Evolutionary conservation across 179 eudicot species (phyloP).

Genomic region (Spergularia azorica): DNA sequence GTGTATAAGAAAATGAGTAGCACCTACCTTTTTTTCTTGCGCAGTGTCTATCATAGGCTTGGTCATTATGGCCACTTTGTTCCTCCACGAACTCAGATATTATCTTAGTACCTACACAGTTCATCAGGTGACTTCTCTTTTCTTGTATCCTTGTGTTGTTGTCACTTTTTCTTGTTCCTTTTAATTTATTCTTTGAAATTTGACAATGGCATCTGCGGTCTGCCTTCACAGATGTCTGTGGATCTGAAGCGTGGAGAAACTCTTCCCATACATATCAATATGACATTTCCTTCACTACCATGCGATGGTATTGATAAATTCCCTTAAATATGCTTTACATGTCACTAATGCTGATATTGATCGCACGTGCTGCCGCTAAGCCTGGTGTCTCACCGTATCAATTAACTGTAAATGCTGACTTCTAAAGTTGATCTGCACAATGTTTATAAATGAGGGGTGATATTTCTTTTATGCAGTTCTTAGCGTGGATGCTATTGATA

Average conservation of each 20-base stretch:
- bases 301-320: slow-evolving; percentile 74
- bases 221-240: slow-evolving; percentile 76
- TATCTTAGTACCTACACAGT: slow-evolving; percentile 84
- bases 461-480: slow-evolving; percentile 56
- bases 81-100: slow-evolving; percentile 85
- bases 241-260: slow-evolving; percentile 98
- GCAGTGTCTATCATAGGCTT: slow-evolving; percentile 90
- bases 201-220: slow-evolving; percentile 6
- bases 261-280: slow-evolving; percentile 94
- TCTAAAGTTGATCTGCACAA: not conserved
- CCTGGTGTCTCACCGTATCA: not conserved
- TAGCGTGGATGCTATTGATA: slow-evolving; percentile 96
- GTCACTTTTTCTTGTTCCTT: not conserved
- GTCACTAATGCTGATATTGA: not conserved
- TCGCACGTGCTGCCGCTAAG: not conserved
- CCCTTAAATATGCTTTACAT: slow-evolving; percentile 3
- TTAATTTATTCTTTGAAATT: slow-evolving; percentile 12
- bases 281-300: slow-evolving; percentile 95
- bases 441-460: slow-evolving; percentile 13
- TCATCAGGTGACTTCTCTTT: slow-evolving; percentile 66
- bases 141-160: not conserved
- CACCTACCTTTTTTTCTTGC: slow-evolving; percentile 15
- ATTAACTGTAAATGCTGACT: not conserved
- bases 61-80: slow-evolving; percentile 81
- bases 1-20: slow-evolving; percentile 12